Conservation (phyloP, 495 filamentous ascomycete genomes). For the Aspergillus sclerotioniger region DNA sequence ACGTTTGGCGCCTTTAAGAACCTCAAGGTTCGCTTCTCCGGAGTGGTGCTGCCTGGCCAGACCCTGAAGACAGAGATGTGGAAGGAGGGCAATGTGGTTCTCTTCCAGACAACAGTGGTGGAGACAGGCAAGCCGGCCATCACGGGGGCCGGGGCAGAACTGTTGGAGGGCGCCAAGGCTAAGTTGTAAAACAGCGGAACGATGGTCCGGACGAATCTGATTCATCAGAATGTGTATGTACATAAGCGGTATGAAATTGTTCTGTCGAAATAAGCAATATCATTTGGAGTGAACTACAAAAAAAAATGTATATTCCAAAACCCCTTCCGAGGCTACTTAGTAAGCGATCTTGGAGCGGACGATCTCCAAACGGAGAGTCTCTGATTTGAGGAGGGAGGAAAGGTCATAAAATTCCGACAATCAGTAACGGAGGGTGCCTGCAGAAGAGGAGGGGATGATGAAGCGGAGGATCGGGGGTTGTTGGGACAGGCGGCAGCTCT, state of each 20-base stretch:
- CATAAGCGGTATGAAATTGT: constrained; percentile 10
- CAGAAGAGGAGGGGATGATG: no score
- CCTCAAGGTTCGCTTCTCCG: constrained; percentile 95
- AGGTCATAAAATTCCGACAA: no score
- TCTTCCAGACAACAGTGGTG: constrained; percentile 92
- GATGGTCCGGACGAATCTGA: neutral
- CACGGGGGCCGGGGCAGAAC: constrained; percentile 80
- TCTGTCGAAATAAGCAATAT: constrained; percentile 12
- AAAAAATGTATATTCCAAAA: no score
- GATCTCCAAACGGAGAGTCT: no score
- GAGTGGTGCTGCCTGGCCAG: constrained; percentile 88
- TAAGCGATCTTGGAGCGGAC: no score
- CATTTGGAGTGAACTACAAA: constrained; percentile 5
- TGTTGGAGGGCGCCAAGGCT: constrained; percentile 58
- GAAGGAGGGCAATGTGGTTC: constrained; percentile 84
- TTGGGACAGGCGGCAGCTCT: no score
- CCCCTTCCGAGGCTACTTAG: no score
- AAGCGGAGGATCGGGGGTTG: no score
- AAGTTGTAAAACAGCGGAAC: constrained; percentile 53
- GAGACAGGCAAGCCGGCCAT: constrained; percentile 97
- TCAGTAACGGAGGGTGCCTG: no score
- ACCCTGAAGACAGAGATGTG: constrained; percentile 97
- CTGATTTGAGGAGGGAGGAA: no score
- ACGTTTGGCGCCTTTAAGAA: constrained; percentile 85
- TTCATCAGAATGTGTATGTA: constrained; percentile 26